A percentile compares a stretch with the other conserved stretches of the same genome.
These are phyloP conservation scores for Stagonosporopsis rhizophila DNA, from an alignment of 2,329 filamentous ascomycete species.

Conservation along the genomic window DNA sequence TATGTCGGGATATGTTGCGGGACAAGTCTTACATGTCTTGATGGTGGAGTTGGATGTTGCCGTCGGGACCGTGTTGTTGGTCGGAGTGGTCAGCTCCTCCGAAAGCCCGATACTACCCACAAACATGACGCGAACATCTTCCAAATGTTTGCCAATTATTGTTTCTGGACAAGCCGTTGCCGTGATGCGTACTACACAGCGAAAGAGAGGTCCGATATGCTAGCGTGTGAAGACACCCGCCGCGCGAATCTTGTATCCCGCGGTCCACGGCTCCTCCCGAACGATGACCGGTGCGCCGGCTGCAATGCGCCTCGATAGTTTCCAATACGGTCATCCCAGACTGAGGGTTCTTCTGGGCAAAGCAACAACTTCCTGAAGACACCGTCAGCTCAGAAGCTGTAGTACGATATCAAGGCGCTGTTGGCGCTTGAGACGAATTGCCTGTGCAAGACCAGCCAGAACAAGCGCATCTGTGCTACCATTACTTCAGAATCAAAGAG, in stretches of 20 bases:
- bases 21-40: constrained; percentile 1
- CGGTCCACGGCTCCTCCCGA: too few species aligned
- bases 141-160: background rate
- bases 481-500: background rate
- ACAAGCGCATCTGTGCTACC: background rate
- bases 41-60: background rate
- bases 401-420: background rate
- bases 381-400: background rate
- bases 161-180: background rate
- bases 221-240: too few species aligned
- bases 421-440: background rate
- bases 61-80: background rate
- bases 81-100: constrained; percentile 1
- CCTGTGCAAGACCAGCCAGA: background rate
- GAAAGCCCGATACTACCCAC: background rate
- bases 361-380: background rate
- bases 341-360: background rate
- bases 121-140: constrained; percentile 15
- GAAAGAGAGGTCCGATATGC: too few species aligned
- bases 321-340: background rate
- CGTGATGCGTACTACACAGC: too few species aligned
- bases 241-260: too few species aligned
- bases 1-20: constrained; percentile 6
- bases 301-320: too few species aligned
- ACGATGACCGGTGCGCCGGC: too few species aligned